A percentile compares a stretch with the other conserved stretches of the same genome.
These are phyloP conservation scores for Blastomyces percursus DNA, from an alignment of 2,329 filamentous ascomycete species.

Conservation along the genomic window DNA sequence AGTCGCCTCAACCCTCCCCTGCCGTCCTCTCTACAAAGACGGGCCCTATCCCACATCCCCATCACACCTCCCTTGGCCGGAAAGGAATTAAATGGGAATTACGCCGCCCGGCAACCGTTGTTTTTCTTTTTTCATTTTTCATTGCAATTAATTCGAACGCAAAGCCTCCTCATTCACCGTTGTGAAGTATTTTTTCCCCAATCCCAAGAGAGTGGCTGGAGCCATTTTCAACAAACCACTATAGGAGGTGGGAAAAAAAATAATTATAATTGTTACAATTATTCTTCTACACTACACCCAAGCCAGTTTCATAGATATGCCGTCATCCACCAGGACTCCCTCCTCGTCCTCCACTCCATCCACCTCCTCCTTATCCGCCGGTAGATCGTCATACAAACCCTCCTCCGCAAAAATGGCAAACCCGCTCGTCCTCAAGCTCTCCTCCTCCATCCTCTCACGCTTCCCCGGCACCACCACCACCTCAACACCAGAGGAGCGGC, in stretches of 20 bases:
- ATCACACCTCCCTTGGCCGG: too few relatives aligned
- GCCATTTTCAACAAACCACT: not conserved
- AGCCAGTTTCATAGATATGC: slow-evolving; percentile 8
- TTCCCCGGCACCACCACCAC: slow-evolving; percentile 20
- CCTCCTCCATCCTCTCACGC: slow-evolving; percentile 26
- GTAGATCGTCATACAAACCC: not conserved
- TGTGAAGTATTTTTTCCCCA: not conserved
- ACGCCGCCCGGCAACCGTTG: not conserved
- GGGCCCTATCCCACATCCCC: too few relatives aligned
- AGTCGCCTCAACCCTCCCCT: not conserved
- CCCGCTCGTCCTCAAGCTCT: slow-evolving; percentile 31
- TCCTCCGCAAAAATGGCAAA: slow-evolving; percentile 11
- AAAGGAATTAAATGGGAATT: too few relatives aligned
- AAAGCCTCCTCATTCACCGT: not conserved
- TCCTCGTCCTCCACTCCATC: not conserved
- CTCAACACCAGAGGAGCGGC: slow-evolving; percentile 9
- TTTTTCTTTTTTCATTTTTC: not conserved
- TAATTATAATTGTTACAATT: not conserved
- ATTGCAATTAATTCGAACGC: not conserved
- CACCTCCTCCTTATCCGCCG: not conserved
- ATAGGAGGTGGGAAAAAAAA: not conserved
- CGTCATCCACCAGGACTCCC: slow-evolving; percentile 20
- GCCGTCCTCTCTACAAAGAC: not conserved
- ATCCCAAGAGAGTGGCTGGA: not conserved
- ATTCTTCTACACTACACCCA: not conserved